phyloP scores from a whole-genome alignment of 495 filamentous ascomycete genomes.

The Tuber umbilicatum region DNA sequence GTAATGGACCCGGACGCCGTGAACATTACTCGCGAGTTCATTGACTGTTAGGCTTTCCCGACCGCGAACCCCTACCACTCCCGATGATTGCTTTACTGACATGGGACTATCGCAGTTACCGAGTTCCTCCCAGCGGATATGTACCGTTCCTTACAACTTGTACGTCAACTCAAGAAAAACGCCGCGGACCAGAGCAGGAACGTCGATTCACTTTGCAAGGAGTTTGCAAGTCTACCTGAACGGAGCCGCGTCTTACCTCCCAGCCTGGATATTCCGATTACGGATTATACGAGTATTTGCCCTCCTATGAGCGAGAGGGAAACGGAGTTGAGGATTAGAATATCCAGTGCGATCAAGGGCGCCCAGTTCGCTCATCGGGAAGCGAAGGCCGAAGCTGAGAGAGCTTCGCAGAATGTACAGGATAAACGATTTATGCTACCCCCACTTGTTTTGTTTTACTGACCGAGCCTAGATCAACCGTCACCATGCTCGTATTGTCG shows the following conservation, averaged over 20 bases:
- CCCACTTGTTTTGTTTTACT: slow-evolving; percentile 9
- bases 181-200: slow-evolving; percentile 59
- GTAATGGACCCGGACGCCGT: slow-evolving; percentile 77
- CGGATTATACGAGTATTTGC: slow-evolving; percentile 16
- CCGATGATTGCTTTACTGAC: slow-evolving; percentile 16
- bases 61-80: neutral
- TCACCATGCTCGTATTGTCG: slow-evolving; percentile 67
- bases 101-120: slow-evolving; percentile 49
- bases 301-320: slow-evolving; percentile 31
- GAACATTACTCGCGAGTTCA: slow-evolving; percentile 86
- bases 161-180: slow-evolving; percentile 69
- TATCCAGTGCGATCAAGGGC: slow-evolving; percentile 66
- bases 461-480: slow-evolving; percentile 54
- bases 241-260: slow-evolving; percentile 45
- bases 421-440: neutral
- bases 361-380: slow-evolving; percentile 70
- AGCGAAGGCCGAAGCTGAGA: slow-evolving; percentile 71
- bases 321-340: slow-evolving; percentile 60
- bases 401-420: slow-evolving; percentile 60
- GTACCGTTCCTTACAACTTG: slow-evolving; percentile 78
- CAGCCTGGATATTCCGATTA: neutral
- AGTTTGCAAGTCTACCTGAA: slow-evolving; percentile 65
- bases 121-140: slow-evolving; percentile 95
- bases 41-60: slow-evolving; percentile 56
- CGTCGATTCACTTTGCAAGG: slow-evolving; percentile 65